These are phyloP conservation scores for Yarrowia alimentaria DNA, from an alignment of 805 yeast species.

Conservation along the genomic window DNA sequence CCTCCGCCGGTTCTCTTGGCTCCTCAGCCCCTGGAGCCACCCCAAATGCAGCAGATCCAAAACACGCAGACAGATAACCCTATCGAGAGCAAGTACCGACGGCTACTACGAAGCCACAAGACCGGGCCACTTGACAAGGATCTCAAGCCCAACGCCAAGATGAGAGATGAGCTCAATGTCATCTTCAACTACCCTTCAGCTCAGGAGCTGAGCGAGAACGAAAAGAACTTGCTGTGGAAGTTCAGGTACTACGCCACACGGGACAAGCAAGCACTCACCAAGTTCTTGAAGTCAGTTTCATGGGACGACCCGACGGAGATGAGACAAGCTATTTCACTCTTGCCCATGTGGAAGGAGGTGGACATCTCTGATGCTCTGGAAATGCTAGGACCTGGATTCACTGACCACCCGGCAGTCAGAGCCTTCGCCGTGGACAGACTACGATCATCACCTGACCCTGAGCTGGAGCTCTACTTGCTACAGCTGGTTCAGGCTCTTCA, in stretches of 20 bases:
- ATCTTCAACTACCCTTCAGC: slow-evolving; percentile 81
- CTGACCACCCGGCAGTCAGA: slow-evolving; percentile 62
- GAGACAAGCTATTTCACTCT: slow-evolving; percentile 69
- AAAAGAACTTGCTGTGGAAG: slow-evolving; percentile 86
- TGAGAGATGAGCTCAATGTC: slow-evolving; percentile 66
- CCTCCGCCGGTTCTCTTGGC: slow-evolving; percentile 7
- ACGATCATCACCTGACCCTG: slow-evolving; percentile 73
- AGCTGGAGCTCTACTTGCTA: slow-evolving; percentile 73
- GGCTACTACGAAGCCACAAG: slow-evolving; percentile 78
- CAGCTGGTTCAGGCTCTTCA: slow-evolving; percentile 91
- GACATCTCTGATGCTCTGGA: slow-evolving; percentile 86
- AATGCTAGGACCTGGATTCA: slow-evolving; percentile 73
- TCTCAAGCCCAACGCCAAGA: slow-evolving; percentile 80
- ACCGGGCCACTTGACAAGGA: slow-evolving; percentile 76
- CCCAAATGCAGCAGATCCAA: slow-evolving; percentile 37
- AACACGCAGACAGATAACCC: slow-evolving; percentile 55
- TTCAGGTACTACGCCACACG: slow-evolving; percentile 78
- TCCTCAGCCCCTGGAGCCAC: slow-evolving; percentile 41
- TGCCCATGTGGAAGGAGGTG: slow-evolving; percentile 69
- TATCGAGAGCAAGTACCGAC: slow-evolving; percentile 81
- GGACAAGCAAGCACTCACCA: slow-evolving; percentile 66
- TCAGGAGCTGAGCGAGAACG: slow-evolving; percentile 73
- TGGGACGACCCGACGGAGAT: slow-evolving; percentile 85
- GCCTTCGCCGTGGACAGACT: slow-evolving; percentile 86
- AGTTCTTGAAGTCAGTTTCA: slow-evolving; percentile 80